Conservation (phyloP, 2,329 filamentous ascomycete genomes). For the Elsinoe perseae region DNA sequence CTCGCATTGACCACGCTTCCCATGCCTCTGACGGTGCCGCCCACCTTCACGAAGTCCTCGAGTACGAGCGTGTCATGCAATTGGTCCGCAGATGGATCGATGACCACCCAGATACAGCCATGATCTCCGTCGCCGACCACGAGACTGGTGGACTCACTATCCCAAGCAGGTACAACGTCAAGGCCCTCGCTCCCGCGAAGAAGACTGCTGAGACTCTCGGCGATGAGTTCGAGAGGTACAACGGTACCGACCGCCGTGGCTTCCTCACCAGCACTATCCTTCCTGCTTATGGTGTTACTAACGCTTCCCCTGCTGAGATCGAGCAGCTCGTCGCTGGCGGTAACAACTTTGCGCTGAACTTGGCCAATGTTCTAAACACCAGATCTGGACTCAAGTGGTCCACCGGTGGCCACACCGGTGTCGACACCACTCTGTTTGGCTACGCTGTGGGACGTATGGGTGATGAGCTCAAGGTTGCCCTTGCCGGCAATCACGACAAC, state of each 20-base stretch:
- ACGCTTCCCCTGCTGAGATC: constrained; percentile 27
- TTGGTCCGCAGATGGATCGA: constrained; percentile 36
- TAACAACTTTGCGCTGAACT: constrained; percentile 24
- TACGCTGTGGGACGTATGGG: constrained; percentile 26
- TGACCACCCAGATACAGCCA: constrained; percentile 32
- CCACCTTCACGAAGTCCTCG: constrained; percentile 33
- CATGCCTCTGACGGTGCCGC: constrained; percentile 25
- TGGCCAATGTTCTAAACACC: constrained; percentile 28
- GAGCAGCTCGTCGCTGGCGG: constrained; percentile 20
- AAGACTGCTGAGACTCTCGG: constrained; percentile 31
- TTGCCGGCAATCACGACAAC: constrained; percentile 29
- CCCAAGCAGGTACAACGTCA: constrained; percentile 31
- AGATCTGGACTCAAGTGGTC: constrained; percentile 32
- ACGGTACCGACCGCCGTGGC: constrained; percentile 27
- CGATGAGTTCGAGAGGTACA: constrained; percentile 22
- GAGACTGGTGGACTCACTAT: constrained; percentile 36
- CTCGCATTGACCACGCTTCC: constrained; percentile 33
- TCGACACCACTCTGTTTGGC: constrained; percentile 34
- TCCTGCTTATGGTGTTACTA: constrained; percentile 26
- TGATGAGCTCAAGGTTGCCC: constrained; percentile 22
- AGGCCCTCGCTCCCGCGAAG: constrained; percentile 26
- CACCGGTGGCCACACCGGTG: constrained; percentile 33
- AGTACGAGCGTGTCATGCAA: constrained; percentile 35
- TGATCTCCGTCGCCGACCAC: constrained; percentile 37
- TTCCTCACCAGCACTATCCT: constrained; percentile 28